phyloP scores from a whole-genome alignment of 805 yeast species.

The Jamesozyma lodderae region DNA sequence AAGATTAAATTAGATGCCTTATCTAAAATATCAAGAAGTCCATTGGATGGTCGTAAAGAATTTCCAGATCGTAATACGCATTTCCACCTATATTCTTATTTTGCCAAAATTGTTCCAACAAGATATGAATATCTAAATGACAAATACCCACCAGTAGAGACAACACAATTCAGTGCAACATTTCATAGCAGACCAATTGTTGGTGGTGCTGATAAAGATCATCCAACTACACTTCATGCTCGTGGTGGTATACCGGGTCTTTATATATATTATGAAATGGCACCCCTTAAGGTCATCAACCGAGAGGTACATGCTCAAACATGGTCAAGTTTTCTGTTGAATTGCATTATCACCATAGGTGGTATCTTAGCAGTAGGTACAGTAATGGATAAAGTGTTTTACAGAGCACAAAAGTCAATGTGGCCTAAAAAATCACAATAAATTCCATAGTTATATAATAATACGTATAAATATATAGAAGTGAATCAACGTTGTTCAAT shows the following conservation, averaged over 20 bases:
- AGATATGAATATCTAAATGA: constrained; percentile 60
- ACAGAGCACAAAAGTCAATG: constrained; percentile 77
- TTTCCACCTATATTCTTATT: constrained; percentile 63
- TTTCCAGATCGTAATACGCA: constrained; percentile 37
- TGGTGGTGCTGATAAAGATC: constrained; percentile 90
- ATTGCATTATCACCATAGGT: constrained; percentile 82
- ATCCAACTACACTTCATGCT: constrained; percentile 73
- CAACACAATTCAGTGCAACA: constrained; percentile 87
- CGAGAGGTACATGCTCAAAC: constrained; percentile 58
- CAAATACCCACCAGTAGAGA: constrained; percentile 38
- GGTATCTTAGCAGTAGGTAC: constrained; percentile 92
- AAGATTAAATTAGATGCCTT: constrained; percentile 1
- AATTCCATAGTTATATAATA: too few species aligned
- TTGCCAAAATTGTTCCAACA: constrained; percentile 82
- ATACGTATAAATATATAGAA: too few species aligned
- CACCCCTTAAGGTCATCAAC: constrained; percentile 86
- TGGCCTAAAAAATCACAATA: constrained; percentile 26
- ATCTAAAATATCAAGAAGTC: constrained; percentile 40
- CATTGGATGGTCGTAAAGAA: constrained; percentile 48
- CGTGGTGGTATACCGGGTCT: constrained; percentile 89
- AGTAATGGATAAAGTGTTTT: constrained; percentile 74
- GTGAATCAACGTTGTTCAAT: too few species aligned
- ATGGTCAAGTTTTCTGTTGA: constrained; percentile 74
- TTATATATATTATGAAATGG: constrained; percentile 79
- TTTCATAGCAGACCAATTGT: constrained; percentile 73